These are phyloP conservation scores for Amanita pallidorosea DNA, from an alignment of 768 basidiomycete species.

Conservation along the genomic window DNA sequence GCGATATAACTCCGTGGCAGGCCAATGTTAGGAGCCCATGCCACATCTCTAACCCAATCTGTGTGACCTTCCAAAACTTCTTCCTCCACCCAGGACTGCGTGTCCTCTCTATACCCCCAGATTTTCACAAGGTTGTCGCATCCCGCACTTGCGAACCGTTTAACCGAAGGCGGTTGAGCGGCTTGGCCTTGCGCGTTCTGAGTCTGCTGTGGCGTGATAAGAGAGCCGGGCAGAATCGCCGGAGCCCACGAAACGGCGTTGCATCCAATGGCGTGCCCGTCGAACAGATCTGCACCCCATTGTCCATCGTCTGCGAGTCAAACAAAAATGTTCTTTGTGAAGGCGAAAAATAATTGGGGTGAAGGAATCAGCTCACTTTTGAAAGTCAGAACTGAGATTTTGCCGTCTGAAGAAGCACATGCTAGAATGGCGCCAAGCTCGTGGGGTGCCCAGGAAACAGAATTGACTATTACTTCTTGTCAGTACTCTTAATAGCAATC, in stretches of 20 bases:
- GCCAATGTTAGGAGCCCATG: conserved; percentile 97
- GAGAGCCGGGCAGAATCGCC: conserved; percentile 74
- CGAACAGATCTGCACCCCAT: conserved; percentile 91
- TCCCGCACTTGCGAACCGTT: conserved; percentile 91
- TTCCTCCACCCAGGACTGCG: conserved; percentile 85
- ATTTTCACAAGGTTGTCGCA: conserved; percentile 94
- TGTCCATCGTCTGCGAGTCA: conserved; percentile 75
- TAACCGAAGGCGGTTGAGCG: conserved; percentile 47
- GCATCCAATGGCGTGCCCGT: conserved; percentile 92
- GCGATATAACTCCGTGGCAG: conserved; percentile 92
- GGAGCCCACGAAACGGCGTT: conserved; percentile 99
- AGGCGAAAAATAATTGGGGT: background rate
- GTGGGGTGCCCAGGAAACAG: conserved; percentile 98
- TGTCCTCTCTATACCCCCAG: conserved; percentile 84
- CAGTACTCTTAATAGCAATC: background rate
- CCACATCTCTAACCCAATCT: conserved; percentile 98
- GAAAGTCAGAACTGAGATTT: conserved; percentile 92
- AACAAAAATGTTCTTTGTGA: conserved; percentile 1
- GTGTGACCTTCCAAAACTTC: conserved; percentile 86
- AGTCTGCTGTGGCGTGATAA: conserved; percentile 53
- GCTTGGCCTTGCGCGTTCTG: conserved; percentile 37
- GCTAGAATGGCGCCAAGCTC: conserved; percentile 95
- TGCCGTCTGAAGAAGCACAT: conserved; percentile 95
- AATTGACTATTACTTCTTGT: conserved; percentile 60
- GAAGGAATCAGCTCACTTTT: conserved; percentile 56